These are phyloP conservation scores for Claviceps digitariae DNA, from an alignment of 2,329 filamentous ascomycete species.

Conservation along the genomic window DNA sequence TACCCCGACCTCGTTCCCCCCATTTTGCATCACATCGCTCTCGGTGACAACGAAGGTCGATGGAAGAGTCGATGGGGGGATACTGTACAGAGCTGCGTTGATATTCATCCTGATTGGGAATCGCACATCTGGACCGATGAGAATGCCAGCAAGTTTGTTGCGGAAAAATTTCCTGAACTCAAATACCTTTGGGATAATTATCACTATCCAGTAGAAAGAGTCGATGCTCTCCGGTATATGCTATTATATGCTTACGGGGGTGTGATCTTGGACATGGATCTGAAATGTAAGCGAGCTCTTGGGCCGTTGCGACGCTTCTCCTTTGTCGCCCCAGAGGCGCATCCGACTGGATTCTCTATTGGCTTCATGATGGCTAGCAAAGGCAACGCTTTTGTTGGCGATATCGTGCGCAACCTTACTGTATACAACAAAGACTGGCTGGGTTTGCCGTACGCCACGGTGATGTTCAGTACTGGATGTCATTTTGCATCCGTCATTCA, in stretches of 20 bases:
- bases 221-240: conserved; percentile 54
- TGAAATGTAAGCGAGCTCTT: conserved; percentile 24
- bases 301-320: conserved; percentile 26
- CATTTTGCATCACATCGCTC: conserved; percentile 22
- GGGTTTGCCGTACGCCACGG: conserved; percentile 24
- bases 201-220: conserved; percentile 54
- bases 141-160: conserved; percentile 8
- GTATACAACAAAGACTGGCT: conserved; percentile 25
- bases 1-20: conserved; percentile 19
- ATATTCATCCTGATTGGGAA: conserved; percentile 21
- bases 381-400: conserved; percentile 19
- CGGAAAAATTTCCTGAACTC: conserved; percentile 12
- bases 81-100: conserved; percentile 19
- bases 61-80: conserved; percentile 15
- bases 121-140: conserved; percentile 12
- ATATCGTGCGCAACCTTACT: conserved; percentile 19
- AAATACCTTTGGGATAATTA: conserved; percentile 35
- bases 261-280: conserved; percentile 13
- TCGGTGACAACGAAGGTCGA: conserved; percentile 12
- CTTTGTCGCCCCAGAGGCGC: conserved; percentile 26
- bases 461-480: conserved; percentile 30
- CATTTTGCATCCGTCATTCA: conserved; percentile 29
- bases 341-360: conserved; percentile 26
- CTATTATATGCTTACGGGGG: conserved; percentile 21
- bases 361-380: conserved; percentile 27